Percentiles rank a stretch among this genome's conserved stretches.
Conservation (phyloP, 768 basidiomycete species). For the Amanita molliuscula region DNA sequence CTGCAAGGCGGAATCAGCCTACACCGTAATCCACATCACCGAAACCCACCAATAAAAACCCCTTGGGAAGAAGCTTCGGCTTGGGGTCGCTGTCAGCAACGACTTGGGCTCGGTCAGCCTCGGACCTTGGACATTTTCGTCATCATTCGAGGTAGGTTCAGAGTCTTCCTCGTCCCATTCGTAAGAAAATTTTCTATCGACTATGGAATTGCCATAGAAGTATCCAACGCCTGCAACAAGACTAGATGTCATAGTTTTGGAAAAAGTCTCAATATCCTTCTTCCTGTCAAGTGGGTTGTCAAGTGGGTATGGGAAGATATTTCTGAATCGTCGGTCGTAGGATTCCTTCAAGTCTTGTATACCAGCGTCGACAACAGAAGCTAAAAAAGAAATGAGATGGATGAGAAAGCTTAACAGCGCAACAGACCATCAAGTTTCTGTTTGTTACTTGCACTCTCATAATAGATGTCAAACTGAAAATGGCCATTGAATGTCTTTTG, state of each 20-base stretch:
- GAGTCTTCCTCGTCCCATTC: slow-evolving; percentile 77
- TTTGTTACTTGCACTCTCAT: slow-evolving; percentile 63
- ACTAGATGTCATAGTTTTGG: slow-evolving; percentile 83
- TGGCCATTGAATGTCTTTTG: slow-evolving; percentile 80
- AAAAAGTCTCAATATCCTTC: slow-evolving; percentile 55
- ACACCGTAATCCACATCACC: not conserved
- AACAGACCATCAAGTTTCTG: slow-evolving; percentile 55
- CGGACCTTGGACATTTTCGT: slow-evolving; percentile 38
- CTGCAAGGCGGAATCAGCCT: slow-evolving; percentile 25
- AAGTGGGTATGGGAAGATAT: slow-evolving; percentile 57
- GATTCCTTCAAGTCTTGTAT: slow-evolving; percentile 52
- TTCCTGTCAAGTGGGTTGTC: slow-evolving; percentile 39
- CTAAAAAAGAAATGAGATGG: slow-evolving; percentile 24
- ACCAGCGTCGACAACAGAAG: slow-evolving; percentile 53
- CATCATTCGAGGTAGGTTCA: slow-evolving; percentile 25
- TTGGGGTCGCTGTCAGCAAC: slow-evolving; percentile 87
- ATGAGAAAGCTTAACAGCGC: not conserved
- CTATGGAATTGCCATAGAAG: slow-evolving; percentile 85
- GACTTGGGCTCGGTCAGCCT: slow-evolving; percentile 63
- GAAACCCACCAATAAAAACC: slow-evolving; percentile 86
- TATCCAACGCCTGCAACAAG: slow-evolving; percentile 91
- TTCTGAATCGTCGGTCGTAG: slow-evolving; percentile 59
- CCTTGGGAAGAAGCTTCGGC: slow-evolving; percentile 93
- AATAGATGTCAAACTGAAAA: slow-evolving; percentile 87
- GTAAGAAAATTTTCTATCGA: slow-evolving; percentile 76